Conservation (phyloP, 805 yeast species). For the Kodamaea fukazawae region DNA sequence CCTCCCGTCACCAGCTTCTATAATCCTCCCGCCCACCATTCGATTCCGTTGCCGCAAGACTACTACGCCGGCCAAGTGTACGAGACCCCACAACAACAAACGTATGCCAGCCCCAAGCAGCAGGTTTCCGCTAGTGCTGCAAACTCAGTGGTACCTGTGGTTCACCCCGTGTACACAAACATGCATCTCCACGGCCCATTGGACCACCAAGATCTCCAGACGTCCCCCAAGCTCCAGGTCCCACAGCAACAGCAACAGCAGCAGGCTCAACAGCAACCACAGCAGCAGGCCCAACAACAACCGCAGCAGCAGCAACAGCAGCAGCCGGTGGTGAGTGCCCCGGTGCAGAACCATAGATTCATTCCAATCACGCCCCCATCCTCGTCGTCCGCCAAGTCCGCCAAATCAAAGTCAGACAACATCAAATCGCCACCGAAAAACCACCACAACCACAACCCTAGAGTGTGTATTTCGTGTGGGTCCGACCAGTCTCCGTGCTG, state of each 20-base stretch:
- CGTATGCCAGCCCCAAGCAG: no score
- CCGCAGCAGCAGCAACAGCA: slow-evolving; percentile 1
- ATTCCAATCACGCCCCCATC: slow-evolving; percentile 44
- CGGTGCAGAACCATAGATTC: slow-evolving; percentile 21
- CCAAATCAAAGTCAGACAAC: slow-evolving; percentile 22
- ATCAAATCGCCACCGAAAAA: slow-evolving; percentile 32
- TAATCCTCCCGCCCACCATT: not conserved
- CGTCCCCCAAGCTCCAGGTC: not conserved
- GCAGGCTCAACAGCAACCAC: not conserved
- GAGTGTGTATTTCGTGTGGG: slow-evolving; percentile 87
- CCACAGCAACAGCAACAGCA: slow-evolving; percentile 1
- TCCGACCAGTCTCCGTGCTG: slow-evolving; percentile 93
- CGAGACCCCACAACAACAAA: slow-evolving; percentile 5
- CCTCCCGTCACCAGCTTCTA: slow-evolving; percentile 1
- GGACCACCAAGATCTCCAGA: not conserved
- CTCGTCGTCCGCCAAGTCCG: slow-evolving; percentile 24
- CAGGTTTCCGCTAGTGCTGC: not conserved
- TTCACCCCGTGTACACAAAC: not conserved
- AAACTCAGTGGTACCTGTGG: not conserved
- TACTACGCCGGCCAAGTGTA: slow-evolving; percentile 3
- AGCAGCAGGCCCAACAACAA: slow-evolving; percentile 1
- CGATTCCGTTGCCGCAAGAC: not conserved
- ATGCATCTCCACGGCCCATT: not conserved
- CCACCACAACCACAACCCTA: slow-evolving; percentile 25
- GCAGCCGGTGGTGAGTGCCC: no score